Conservation (phyloP, 768 basidiomycete genomes). For the Tricholoma furcatifolium region DNA sequence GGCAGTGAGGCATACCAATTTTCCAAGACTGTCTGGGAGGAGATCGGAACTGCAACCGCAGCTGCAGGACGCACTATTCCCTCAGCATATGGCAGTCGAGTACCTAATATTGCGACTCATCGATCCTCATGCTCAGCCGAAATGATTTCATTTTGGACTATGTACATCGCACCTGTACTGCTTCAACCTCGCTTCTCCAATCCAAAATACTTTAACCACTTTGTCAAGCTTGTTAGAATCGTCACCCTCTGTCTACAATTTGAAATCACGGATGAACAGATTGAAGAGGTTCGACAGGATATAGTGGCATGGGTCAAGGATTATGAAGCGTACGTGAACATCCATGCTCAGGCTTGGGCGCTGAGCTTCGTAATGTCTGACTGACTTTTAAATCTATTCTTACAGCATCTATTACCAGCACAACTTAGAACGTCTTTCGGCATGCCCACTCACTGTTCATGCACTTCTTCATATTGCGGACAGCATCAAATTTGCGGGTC, state of each 20-base stretch:
- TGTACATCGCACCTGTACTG: slow-evolving; percentile 37
- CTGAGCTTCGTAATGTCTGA: not conserved
- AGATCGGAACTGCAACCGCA: slow-evolving; percentile 31
- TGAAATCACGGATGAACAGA: slow-evolving; percentile 19
- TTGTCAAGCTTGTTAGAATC: slow-evolving; percentile 32
- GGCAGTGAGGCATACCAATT: too few species aligned
- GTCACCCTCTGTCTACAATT: slow-evolving; percentile 32
- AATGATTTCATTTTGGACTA: slow-evolving; percentile 37
- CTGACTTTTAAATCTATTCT: not conserved
- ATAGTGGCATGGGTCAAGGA: not conserved
- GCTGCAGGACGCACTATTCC: too few species aligned
- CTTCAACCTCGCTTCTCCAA: slow-evolving; percentile 32
- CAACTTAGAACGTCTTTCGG: not conserved
- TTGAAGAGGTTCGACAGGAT: not conserved
- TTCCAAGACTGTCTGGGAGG: too few species aligned
- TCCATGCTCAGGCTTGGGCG: too few species aligned
- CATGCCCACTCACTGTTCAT: too few species aligned
- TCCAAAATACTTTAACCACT: too few species aligned
- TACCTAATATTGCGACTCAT: slow-evolving; percentile 12
- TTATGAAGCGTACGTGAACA: not conserved
- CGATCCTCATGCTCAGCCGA: slow-evolving; percentile 31
- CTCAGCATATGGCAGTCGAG: too few species aligned
- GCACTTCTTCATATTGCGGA: too few species aligned
- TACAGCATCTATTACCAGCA: not conserved
- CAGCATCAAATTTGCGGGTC: too few species aligned